Conservation (phyloP, 129 eudicot genomes). For the Deinandra increscens region DNA sequence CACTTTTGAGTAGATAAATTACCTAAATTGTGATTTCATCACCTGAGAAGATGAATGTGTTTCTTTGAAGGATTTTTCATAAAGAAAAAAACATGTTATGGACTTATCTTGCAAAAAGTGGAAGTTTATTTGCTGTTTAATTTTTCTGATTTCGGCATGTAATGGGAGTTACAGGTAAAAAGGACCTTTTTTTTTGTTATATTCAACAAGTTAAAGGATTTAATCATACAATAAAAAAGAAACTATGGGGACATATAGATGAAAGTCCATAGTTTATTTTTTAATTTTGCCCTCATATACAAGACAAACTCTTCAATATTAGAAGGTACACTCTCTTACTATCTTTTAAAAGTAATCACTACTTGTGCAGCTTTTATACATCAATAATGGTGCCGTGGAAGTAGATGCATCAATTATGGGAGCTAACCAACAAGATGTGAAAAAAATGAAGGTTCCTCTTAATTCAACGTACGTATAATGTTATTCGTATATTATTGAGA, state of each 20-base stretch:
- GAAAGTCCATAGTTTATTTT: not conserved
- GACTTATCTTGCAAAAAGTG: not conserved
- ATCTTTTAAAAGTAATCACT: slow-evolving; percentile 27
- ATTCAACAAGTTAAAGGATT: not conserved
- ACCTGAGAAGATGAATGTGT: no score
- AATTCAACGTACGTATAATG: slow-evolving; percentile 68
- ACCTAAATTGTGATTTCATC: no score
- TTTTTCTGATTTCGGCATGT: not conserved
- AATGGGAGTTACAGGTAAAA: not conserved
- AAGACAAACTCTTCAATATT: not conserved
- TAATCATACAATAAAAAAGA: not conserved
- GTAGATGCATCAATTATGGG: slow-evolving; percentile 94
- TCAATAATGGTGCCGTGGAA: slow-evolving; percentile 93
- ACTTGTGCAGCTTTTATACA: slow-evolving; percentile 63
- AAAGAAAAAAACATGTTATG: no score
- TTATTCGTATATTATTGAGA: not conserved
- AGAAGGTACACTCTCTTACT: slow-evolving; percentile 6
- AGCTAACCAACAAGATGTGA: slow-evolving; percentile 72
- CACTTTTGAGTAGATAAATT: not conserved
- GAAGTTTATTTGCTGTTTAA: not conserved
- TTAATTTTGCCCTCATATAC: not conserved
- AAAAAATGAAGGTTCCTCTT: slow-evolving; percentile 87
- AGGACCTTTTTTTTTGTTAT: not conserved
- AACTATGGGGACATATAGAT: not conserved
- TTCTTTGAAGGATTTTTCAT: no score